These are phyloP conservation scores for Toxicodendron radicans DNA, from an alignment of 345 rosid genomes.

Conservation along the genomic window DNA sequence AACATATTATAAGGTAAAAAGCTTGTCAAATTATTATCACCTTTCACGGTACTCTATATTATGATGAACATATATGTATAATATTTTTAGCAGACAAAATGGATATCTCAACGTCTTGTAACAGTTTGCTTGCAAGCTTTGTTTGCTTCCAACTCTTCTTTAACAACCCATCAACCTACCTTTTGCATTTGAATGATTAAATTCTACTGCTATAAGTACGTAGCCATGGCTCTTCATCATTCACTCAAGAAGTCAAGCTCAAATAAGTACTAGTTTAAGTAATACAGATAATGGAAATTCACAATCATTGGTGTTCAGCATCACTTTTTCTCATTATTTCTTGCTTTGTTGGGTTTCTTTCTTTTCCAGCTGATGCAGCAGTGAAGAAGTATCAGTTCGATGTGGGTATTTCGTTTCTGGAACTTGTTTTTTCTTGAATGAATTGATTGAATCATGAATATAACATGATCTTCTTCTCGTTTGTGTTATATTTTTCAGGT, in stretches of 20 bases:
- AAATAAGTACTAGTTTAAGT: slow-evolving; percentile 2
- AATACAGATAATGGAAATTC: slow-evolving; percentile 28
- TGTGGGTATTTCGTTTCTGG: slow-evolving; percentile 24
- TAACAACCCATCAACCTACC: slow-evolving; percentile 12
- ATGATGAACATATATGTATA: neutral
- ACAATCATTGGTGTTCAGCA: slow-evolving; percentile 2
- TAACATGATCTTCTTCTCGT: neutral
- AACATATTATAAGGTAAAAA: slow-evolving; percentile 1
- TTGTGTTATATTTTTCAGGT: slow-evolving; percentile 23
- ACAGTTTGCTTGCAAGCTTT: slow-evolving; percentile 26
- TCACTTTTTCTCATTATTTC: slow-evolving; percentile 21
- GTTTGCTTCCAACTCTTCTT: slow-evolving; percentile 11
- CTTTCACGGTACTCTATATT: neutral
- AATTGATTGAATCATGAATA: no score
- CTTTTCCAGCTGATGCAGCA: slow-evolving; percentile 32
- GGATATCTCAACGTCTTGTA: slow-evolving; percentile 24
- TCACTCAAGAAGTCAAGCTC: neutral
- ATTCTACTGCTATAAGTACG: slow-evolving; percentile 12
- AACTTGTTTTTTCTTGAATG: neutral
- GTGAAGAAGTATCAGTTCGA: slow-evolving; percentile 46
- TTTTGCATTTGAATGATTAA: neutral
- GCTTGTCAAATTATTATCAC: neutral
- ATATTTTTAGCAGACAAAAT: neutral
- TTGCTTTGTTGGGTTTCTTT: slow-evolving; percentile 32
- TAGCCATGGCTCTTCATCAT: neutral